Percentiles rank a stretch among this genome's conserved stretches.
phyloP scores from a whole-genome alignment of 306 rosid genomes.

The Rubus parviflorus region DNA sequence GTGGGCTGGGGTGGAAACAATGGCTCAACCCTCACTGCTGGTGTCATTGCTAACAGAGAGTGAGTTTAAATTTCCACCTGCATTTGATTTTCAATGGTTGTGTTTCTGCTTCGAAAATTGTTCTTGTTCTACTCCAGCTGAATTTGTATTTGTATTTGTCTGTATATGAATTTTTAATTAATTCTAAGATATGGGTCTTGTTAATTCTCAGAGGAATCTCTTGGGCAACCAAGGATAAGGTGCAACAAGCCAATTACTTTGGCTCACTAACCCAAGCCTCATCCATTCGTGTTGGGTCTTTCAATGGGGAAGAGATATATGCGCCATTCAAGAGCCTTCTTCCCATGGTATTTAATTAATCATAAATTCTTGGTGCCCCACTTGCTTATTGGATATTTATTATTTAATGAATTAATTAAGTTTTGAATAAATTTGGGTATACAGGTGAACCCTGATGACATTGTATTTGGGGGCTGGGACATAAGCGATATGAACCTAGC shows the following conservation, averaged over 20 bases:
- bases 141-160: neutral
- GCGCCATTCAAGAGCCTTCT: constrained; percentile 96
- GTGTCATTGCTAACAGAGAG: constrained; percentile 93
- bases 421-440: neutral
- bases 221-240: constrained; percentile 97
- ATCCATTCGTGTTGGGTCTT: constrained; percentile 85
- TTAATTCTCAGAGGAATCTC: constrained; percentile 75
- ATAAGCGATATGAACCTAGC: constrained; percentile 93
- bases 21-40: constrained; percentile 86
- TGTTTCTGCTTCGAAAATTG: no score
- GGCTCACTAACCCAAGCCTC: constrained; percentile 97
- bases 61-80: constrained; percentile 28
- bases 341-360: constrained; percentile 65
- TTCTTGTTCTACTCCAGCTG: neutral
- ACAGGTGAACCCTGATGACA: constrained; percentile 92
- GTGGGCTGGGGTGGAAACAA: constrained; percentile 99
- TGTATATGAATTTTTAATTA: neutral
- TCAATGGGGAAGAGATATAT: constrained; percentile 89
- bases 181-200: constrained; percentile 21
- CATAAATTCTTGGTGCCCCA: no score
- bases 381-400: neutral
- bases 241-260: constrained; percentile 90
- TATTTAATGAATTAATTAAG: neutral
- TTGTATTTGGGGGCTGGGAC: constrained; percentile 99
- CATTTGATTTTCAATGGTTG: neutral